phyloP scores from a whole-genome alignment of 2,329 filamentous ascomycete genomes.

The Trichoderma brevicompactum region DNA sequence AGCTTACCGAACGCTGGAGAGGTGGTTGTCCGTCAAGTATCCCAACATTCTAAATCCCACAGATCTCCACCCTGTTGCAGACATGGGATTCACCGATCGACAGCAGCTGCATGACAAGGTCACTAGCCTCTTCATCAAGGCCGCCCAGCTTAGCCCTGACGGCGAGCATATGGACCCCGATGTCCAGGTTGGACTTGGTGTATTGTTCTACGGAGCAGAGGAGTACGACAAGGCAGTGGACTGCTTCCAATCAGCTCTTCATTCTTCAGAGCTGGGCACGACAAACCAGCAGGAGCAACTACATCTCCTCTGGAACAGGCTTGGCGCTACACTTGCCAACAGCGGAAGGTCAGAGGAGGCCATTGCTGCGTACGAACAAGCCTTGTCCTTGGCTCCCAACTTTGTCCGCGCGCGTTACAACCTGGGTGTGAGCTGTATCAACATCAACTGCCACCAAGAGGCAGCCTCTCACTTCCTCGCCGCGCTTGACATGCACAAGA shows the following conservation, averaged over 20 bases:
- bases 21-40: conserved; percentile 96
- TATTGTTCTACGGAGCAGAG: conserved; percentile 96
- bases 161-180: conserved; percentile 98
- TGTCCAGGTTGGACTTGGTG: conserved; percentile 94
- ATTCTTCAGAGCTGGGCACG: conserved; percentile 79
- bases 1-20: conserved; percentile 92
- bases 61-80: conserved; percentile 73
- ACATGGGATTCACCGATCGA: conserved; percentile 93
- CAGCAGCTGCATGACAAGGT: conserved; percentile 88
- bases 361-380: conserved; percentile 94
- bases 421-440: conserved; percentile 94
- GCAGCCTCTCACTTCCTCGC: conserved; percentile 91
- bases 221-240: conserved; percentile 99
- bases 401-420: conserved; percentile 98
- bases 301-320: conserved; percentile 94
- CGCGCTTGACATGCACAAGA: conserved; percentile 92
- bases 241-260: conserved; percentile 92
- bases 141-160: conserved; percentile 87
- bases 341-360: conserved; percentile 92
- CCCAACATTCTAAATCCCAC: conserved; percentile 76
- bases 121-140: conserved; percentile 86
- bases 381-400: conserved; percentile 86
- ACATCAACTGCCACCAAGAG: conserved; percentile 92
- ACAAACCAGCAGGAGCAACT: conserved; percentile 85
- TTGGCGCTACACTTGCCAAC: conserved; percentile 95